Percentiles rank a stretch among this genome's conserved stretches.
Evolutionary conservation across 306 rosid species (phyloP).

Genomic region (Quercus dentata): DNA sequence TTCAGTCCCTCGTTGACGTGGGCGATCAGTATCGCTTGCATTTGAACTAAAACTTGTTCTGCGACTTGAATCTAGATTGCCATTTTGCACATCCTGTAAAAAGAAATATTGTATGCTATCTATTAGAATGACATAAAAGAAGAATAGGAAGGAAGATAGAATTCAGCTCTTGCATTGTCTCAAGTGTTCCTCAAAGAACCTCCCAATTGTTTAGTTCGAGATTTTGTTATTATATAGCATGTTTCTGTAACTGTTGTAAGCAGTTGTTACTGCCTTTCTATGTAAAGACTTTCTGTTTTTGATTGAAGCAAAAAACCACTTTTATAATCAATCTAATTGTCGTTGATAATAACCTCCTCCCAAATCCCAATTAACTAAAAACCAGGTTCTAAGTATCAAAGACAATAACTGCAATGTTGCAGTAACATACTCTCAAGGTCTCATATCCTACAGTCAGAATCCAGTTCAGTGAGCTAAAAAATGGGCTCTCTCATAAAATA

Average conservation of each 20-base stretch:
- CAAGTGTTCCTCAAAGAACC: background rate
- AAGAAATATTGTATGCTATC: constrained; percentile 5
- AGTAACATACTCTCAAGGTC: background rate
- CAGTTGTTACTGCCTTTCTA: background rate
- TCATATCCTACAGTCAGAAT: background rate
- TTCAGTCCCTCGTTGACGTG: constrained; percentile 50
- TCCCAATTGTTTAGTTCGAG: background rate
- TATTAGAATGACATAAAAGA: background rate
- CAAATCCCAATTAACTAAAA: background rate
- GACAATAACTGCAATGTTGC: background rate
- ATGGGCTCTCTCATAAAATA: background rate
- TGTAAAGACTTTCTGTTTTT: background rate
- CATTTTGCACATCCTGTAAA: constrained; percentile 59
- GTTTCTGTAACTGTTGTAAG: background rate
- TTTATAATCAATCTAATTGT: background rate
- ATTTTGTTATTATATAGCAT: background rate
- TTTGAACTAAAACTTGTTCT: constrained; percentile 79
- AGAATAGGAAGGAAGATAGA: background rate
- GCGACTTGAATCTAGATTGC: constrained; percentile 53
- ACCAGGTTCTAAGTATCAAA: background rate
- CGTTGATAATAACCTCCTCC: too few species aligned
- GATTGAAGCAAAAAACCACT: background rate
- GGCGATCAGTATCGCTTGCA: constrained; percentile 66
- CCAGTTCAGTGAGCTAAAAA: background rate
- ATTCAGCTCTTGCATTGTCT: background rate